Percentiles rank a stretch among this genome's conserved stretches.
These are phyloP conservation scores for Waltergamsia citrina DNA, from an alignment of 2,329 filamentous ascomycete species.

Conservation along the genomic window DNA sequence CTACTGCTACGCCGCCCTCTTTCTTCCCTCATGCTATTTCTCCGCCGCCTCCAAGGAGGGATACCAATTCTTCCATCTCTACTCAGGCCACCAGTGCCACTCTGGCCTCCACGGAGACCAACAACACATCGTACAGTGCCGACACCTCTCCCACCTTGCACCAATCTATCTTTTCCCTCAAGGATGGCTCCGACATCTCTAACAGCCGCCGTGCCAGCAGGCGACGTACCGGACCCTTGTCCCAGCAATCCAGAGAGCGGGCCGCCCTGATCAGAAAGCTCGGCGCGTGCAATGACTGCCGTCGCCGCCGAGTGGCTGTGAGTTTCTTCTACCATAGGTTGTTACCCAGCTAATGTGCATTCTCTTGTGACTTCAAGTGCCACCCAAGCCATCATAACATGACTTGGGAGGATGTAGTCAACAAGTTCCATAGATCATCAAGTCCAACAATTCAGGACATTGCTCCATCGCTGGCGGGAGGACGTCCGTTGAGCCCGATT, in stretches of 20 bases:
- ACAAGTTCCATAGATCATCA: slow-evolving; percentile 42
- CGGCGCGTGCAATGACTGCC: slow-evolving; percentile 47
- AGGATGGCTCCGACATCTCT: slow-evolving; percentile 44
- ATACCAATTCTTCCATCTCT: slow-evolving; percentile 43
- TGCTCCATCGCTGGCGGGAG: slow-evolving; percentile 27
- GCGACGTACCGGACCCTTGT: slow-evolving; percentile 49
- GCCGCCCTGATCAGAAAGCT: slow-evolving; percentile 51
- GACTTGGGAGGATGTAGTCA: slow-evolving; percentile 50
- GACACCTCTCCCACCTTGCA: slow-evolving; percentile 39
- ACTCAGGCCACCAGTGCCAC: slow-evolving; percentile 37
- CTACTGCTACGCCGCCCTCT: slow-evolving; percentile 1
- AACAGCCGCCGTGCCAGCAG: slow-evolving; percentile 45
- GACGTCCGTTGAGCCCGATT: slow-evolving; percentile 36
- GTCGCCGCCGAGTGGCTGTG: slow-evolving; percentile 48
- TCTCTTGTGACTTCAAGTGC: slow-evolving; percentile 28
- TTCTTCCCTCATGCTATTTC: slow-evolving; percentile 1
- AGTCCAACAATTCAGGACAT: slow-evolving; percentile 43
- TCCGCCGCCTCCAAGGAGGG: slow-evolving; percentile 23
- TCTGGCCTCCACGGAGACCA: slow-evolving; percentile 34
- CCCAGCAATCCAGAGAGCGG: slow-evolving; percentile 47
- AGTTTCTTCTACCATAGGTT: slow-evolving; percentile 18
- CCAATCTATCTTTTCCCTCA: slow-evolving; percentile 45
- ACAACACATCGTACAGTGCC: slow-evolving; percentile 40
- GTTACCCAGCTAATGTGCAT: slow-evolving; percentile 6
- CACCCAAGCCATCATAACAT: slow-evolving; percentile 51